Evolutionary conservation across 2,329 filamentous ascomycete species (phyloP), one percentile per base, ranked within the genome.

Genomic region (Fusarium sp.): DNA sequence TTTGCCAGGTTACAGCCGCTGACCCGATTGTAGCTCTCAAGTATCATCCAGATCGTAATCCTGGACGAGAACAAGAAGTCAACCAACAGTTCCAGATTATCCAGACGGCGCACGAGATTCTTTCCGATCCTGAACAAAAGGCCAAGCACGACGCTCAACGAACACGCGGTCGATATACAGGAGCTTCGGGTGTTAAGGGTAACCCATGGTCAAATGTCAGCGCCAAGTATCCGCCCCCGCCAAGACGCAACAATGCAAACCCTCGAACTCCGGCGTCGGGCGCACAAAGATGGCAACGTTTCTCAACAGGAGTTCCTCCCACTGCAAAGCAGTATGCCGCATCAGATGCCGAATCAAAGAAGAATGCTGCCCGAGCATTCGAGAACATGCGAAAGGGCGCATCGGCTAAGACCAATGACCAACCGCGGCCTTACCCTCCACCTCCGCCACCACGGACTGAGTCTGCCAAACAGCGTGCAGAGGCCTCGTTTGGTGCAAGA

Each of bases 11-110:
- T 14, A 23, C 27, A 32, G 54, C n/a, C 67, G 48, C 77, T 81
- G 70, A 83, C 72, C 9, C 33, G 26, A 14, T 27, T 7, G 23
- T 62, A 94, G 94, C 94, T 50, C 85, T 97, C 49, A 92, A 93
- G 80, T 97, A 92, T 77, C 94, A 97, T 77, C 94, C 94, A 11
- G 94, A 97, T 79, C 91, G 94, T 65, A 97, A 97, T 77, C 93
- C 92, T 14, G 94, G 94, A 55, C 89, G 89, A 77, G 94, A 97
- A 81, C 83, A 88, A 62, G 93, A 95, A 77, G 92, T 92, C 78
- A 93, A 93, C 72, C 86, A 91, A 35, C 92, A 93, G 77, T 97
- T 97, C 77, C 93, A 97, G 80, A 88, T 91, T 53, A 97, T 97
- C 52, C 93, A 97, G 80, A 89, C 92, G 7, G 94, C 94, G 26